These are phyloP conservation scores for Gossypium davidsonii DNA, from an alignment of 441 rosid species.

Conservation along the genomic window DNA sequence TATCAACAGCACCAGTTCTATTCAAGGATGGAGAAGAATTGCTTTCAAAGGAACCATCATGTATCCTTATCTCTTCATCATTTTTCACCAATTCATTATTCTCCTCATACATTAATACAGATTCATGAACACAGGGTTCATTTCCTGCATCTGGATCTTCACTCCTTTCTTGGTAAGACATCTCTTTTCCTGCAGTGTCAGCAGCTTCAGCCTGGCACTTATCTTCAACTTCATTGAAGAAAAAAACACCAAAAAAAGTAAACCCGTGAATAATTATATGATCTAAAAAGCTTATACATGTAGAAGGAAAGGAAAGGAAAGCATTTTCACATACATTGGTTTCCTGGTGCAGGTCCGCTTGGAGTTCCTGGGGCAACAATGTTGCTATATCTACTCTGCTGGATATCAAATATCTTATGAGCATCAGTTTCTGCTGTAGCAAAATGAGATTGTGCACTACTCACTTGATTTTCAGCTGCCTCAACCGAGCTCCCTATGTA, in stretches of 20 bases:
- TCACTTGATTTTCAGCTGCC: neutral
- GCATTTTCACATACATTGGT: conserved; percentile 1
- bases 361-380: neutral
- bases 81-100: neutral
- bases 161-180: neutral
- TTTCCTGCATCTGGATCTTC: neutral
- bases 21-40: conserved; percentile 8
- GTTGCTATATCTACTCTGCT: neutral
- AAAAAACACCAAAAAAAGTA: neutral
- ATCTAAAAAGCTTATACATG: neutral
- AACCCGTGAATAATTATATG: neutral
- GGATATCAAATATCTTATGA: neutral
- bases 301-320: conserved; percentile 4
- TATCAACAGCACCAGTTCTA: neutral
- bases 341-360: neutral
- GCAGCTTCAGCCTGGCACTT: neutral
- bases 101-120: neutral
- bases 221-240: neutral
- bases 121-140: neutral
- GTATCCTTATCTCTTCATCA: conserved; percentile 12
- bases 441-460: neutral
- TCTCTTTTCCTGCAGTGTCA: neutral
- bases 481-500: neutral
- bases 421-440: neutral
- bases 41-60: neutral